phyloP scores from a whole-genome alignment of 2,329 filamentous ascomycete species.

The Sporothrix euskadiensis region DNA sequence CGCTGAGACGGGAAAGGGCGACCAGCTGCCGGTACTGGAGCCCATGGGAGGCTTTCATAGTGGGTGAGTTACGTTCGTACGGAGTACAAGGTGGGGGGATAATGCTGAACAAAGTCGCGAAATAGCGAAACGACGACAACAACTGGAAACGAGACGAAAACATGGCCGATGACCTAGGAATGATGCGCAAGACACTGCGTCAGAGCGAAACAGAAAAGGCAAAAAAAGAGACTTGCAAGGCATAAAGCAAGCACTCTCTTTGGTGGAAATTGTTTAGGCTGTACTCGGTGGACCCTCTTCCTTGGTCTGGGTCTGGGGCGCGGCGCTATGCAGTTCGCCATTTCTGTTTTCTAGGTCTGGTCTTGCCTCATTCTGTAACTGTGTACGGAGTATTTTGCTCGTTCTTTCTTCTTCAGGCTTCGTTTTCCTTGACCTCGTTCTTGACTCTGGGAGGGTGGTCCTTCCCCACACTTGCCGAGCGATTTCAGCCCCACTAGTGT shows the following conservation, averaged over 20 bases:
- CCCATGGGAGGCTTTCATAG: neutral
- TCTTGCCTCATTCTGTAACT: neutral
- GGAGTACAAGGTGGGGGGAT: neutral
- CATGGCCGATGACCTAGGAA: neutral
- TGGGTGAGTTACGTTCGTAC: neutral
- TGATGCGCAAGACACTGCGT: neutral
- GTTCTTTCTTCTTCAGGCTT: slow-evolving; percentile 3
- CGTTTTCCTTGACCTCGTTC: neutral
- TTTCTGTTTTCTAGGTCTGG: slow-evolving; percentile 5
- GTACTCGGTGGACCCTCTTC: slow-evolving; percentile 9
- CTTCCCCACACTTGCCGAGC: slow-evolving; percentile 23
- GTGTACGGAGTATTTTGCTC: neutral
- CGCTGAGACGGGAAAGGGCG: slow-evolving; percentile 10
- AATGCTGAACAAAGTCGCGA: neutral
- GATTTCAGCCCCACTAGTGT: slow-evolving; percentile 20
- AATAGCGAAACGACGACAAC: slow-evolving; percentile 1
- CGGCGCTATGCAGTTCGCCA: slow-evolving; percentile 15
- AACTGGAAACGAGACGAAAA: neutral
- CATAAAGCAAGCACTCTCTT: slow-evolving; percentile 19
- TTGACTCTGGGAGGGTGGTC: neutral
- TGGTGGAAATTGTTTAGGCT: slow-evolving; percentile 17
- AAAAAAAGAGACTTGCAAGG: neutral
- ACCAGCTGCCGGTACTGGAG: slow-evolving; percentile 1
- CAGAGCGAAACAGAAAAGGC: neutral
- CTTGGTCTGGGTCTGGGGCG: neutral